These are phyloP conservation scores for Pleurozium schreberi DNA, from an alignment of 225 moss, liverwort and hornwort genomes.

Conservation along the genomic window DNA sequence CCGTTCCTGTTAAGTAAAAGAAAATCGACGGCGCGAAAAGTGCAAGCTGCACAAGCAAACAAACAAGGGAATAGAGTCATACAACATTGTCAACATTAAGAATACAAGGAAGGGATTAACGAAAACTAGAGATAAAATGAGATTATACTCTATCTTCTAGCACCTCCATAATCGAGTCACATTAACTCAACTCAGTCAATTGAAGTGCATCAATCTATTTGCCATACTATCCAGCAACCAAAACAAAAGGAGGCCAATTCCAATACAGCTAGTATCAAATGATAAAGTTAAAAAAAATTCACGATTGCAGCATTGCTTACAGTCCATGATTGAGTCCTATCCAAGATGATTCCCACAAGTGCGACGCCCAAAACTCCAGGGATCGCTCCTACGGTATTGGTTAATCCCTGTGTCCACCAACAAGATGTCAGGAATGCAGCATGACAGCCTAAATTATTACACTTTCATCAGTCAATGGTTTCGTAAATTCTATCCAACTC, in stretches of 20 bases:
- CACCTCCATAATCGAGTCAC: neutral
- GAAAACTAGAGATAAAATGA: neutral
- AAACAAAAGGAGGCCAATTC: neutral
- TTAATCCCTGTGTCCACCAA: constrained; percentile 61
- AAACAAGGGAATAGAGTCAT: neutral
- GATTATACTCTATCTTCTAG: neutral
- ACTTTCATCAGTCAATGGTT: neutral
- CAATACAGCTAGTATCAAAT: neutral
- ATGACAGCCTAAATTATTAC: neutral
- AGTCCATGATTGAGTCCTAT: constrained; percentile 82
- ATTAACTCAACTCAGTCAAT: neutral
- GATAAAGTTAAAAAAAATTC: neutral
- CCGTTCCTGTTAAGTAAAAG: constrained; percentile 72
- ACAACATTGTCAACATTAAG: neutral
- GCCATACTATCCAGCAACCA: neutral
- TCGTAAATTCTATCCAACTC: neutral
- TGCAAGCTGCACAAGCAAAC: constrained; percentile 57
- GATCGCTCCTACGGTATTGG: constrained; percentile 75
- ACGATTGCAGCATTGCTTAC: constrained; percentile 41
- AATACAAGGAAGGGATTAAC: neutral
- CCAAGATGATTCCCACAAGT: constrained; percentile 72
- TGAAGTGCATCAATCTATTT: neutral
- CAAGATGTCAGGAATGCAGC: neutral
- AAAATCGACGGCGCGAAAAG: constrained; percentile 90
- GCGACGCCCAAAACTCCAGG: constrained; percentile 90